phyloP scores from a whole-genome alignment of 306 rosid species.

The Lathyrus aphaca region DNA sequence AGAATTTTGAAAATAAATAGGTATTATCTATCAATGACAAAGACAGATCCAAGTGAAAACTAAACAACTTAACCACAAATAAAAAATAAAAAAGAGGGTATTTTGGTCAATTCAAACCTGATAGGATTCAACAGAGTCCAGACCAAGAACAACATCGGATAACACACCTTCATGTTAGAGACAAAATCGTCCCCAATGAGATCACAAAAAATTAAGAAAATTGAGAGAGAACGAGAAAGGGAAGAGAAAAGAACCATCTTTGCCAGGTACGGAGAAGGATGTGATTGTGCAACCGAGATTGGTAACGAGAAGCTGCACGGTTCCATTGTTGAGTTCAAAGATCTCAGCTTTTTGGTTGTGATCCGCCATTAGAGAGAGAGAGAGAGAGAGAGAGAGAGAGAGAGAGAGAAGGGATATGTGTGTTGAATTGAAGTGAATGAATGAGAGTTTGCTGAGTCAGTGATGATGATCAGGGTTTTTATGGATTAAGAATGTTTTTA shows the following conservation, averaged over 20 bases:
- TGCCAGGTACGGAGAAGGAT: constrained; percentile 78
- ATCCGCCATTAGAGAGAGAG: constrained; percentile 68
- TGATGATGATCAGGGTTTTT: no score
- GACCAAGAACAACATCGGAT: constrained; percentile 95
- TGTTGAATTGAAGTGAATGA: neutral
- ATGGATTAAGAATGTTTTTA: no score
- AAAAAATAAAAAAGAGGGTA: neutral
- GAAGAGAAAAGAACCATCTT: constrained; percentile 60
- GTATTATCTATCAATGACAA: constrained; percentile 9
- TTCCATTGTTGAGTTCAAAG: constrained; percentile 89
- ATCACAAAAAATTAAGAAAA: neutral
- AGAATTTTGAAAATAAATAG: constrained; percentile 7
- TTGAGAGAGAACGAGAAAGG: neutral
- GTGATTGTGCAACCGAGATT: constrained; percentile 92
- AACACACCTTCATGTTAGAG: constrained; percentile 57
- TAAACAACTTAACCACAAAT: constrained; percentile 7
- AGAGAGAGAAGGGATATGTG: neutral
- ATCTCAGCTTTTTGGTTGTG: constrained; percentile 66
- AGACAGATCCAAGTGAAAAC: constrained; percentile 28
- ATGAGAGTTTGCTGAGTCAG: neutral
- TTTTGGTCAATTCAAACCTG: constrained; percentile 47
- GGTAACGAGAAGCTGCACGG: constrained; percentile 63
- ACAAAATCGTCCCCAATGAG: neutral
- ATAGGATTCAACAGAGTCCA: constrained; percentile 83
- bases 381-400: no score